A percentile compares a stretch with the other conserved stretches of the same genome.
These are phyloP conservation scores for Cytospora piceicola DNA, from an alignment of 2,329 filamentous ascomycete species.

Conservation along the genomic window DNA sequence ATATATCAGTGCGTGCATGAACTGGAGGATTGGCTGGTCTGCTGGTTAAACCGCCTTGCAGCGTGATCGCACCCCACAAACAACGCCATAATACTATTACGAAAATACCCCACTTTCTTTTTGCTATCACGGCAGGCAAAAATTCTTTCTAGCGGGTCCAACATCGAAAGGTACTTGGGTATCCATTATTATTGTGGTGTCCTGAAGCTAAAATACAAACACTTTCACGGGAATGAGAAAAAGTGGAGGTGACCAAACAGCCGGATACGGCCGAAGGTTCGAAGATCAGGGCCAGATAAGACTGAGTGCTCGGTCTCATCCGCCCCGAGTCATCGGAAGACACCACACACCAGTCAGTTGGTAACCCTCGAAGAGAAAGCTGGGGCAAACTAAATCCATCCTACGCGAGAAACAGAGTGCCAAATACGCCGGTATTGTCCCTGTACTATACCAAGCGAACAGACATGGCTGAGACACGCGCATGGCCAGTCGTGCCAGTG, in stretches of 20 bases:
- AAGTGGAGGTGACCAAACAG: slow-evolving; percentile 1
- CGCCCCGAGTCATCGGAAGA: slow-evolving; percentile 18
- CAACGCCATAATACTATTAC: slow-evolving; percentile 1
- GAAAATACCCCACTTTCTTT: background rate
- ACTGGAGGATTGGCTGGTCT: background rate
- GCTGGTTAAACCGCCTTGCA: slow-evolving; percentile 5
- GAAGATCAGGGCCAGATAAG: background rate
- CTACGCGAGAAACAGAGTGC: slow-evolving; percentile 5
- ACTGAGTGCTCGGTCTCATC: slow-evolving; percentile 3
- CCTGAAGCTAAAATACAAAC: background rate
- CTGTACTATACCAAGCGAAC: background rate
- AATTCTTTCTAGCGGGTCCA: slow-evolving; percentile 20
- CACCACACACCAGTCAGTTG: background rate
- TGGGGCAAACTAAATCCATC: background rate
- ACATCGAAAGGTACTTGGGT: background rate
- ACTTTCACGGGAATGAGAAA: background rate
- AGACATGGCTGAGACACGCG: slow-evolving; percentile 25
- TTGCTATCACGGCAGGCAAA: slow-evolving; percentile 21
- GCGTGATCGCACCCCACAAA: slow-evolving; percentile 8
- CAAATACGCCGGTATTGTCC: background rate
- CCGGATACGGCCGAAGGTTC: background rate
- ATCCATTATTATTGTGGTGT: background rate
- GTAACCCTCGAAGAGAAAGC: background rate
- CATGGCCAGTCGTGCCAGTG: background rate
- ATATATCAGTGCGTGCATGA: background rate